Evolutionary conservation across 305 asterid genomes (phyloP).

Genomic region (Striga hermonthica): DNA sequence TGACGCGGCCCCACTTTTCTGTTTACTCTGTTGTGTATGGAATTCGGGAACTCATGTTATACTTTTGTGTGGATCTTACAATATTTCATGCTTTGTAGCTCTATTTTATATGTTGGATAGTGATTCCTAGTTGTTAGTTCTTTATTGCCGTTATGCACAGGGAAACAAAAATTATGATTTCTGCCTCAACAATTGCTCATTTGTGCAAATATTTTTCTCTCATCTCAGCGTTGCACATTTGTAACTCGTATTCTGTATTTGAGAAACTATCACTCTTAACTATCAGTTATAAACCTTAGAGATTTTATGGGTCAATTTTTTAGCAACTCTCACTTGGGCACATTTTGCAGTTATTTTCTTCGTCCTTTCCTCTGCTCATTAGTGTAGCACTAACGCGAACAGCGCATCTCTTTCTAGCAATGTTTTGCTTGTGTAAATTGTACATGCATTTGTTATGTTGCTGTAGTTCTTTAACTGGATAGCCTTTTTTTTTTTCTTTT

Average conservation of each 20-base stretch:
- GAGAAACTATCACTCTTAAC: conserved; percentile 9
- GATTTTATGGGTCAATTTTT: conserved; percentile 1
- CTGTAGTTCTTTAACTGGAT: conserved; percentile 8
- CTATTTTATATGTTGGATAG: not conserved
- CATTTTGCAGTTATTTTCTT: not conserved
- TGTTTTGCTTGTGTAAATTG: not conserved
- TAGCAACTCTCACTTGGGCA: not conserved
- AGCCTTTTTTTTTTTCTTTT: not conserved
- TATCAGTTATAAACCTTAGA: not conserved
- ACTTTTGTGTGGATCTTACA: not conserved
- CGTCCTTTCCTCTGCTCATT: not conserved
- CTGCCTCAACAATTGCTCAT: conserved; percentile 11
- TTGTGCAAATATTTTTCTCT: conserved; percentile 12
- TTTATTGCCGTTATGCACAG: conserved; percentile 10
- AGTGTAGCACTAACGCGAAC: conserved; percentile 17
- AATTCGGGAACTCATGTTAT: not conserved
- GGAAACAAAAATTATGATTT: conserved; percentile 19
- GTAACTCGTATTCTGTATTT: conserved; percentile 16
- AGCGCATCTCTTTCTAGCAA: not conserved
- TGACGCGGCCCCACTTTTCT: not conserved
- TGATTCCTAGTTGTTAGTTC: not conserved
- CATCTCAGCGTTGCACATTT: conserved; percentile 15
- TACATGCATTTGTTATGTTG: conserved; percentile 12
- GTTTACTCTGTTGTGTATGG: not conserved
- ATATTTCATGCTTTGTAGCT: not conserved